Conservation (phyloP, 495 filamentous ascomycete genomes). For the Acidomyces sp. region DNA sequence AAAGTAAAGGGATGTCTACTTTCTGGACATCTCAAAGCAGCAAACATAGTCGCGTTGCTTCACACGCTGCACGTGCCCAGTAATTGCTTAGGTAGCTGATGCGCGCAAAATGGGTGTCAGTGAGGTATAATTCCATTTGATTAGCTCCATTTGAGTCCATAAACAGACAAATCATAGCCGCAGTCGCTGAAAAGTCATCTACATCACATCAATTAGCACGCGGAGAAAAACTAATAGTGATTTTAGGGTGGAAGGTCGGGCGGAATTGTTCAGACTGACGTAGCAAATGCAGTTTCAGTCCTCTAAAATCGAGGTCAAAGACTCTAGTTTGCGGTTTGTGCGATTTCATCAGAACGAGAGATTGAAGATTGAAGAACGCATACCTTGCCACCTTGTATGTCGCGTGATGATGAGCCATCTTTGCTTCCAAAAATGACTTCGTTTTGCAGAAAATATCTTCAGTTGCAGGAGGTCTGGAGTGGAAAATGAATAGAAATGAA, state of each 20-base stretch:
- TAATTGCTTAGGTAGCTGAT: background rate
- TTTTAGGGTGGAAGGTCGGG: constrained; percentile 1
- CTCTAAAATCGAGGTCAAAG: constrained; percentile 78
- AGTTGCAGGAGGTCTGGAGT: too few species aligned
- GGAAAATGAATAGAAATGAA: too few species aligned
- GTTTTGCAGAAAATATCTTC: too few species aligned
- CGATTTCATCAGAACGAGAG: constrained; percentile 5
- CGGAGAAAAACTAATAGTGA: background rate
- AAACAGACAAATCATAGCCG: too few species aligned
- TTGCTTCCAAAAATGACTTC: too few species aligned
- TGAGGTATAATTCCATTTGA: background rate
- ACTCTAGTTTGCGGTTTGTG: constrained; percentile 73
- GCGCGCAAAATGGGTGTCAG: background rate
- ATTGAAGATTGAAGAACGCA: too few species aligned
- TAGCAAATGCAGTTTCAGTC: constrained; percentile 89
- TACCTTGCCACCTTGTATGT: too few species aligned
- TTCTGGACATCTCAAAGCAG: background rate
- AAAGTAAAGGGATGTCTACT: background rate
- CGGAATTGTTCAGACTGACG: constrained; percentile 83
- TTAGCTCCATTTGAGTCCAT: too few species aligned
- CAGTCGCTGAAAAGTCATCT: background rate
- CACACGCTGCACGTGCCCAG: too few species aligned
- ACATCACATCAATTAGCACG: background rate
- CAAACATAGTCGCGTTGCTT: too few species aligned
- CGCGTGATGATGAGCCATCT: too few species aligned